A percentile compares a stretch with the other conserved stretches of the same genome.
These are phyloP conservation scores for Microsporum canis DNA, from an alignment of 2,329 filamentous ascomycete genomes.

Conservation along the genomic window DNA sequence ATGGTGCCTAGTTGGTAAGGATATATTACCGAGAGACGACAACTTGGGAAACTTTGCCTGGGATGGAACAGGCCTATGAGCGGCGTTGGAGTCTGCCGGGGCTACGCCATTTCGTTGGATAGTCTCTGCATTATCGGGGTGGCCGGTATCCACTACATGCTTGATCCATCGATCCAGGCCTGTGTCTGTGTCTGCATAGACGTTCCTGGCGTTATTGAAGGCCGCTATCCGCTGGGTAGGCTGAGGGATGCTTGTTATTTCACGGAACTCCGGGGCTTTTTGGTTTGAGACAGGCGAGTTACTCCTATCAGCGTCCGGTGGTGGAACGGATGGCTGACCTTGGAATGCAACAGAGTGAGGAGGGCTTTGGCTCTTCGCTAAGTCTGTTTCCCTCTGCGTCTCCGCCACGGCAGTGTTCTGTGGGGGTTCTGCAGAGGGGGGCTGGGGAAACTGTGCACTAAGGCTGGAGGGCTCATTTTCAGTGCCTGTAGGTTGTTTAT, in stretches of 20 bases:
- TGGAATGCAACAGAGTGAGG: not conserved
- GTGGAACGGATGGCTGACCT: not conserved
- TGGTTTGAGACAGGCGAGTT: not conserved
- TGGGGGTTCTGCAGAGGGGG: not conserved
- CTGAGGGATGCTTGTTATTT: conserved; percentile 61
- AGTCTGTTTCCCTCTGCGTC: not conserved
- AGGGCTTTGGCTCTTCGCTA: not conserved
- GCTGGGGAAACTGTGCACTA: not conserved
- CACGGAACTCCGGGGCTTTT: conserved; percentile 47
- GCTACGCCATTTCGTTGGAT: conserved; percentile 27
- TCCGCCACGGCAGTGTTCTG: not conserved
- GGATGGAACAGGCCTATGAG: conserved; percentile 22
- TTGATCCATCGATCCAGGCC: conserved; percentile 56
- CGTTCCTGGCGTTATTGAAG: conserved; percentile 59
- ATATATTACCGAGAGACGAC: conserved; percentile 24
- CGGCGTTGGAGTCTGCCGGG: conserved; percentile 17
- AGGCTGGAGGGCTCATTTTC: not conserved
- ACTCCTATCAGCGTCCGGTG: not conserved
- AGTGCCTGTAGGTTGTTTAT: not conserved
- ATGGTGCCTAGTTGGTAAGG: conserved; percentile 18
- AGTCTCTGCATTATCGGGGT: conserved; percentile 44
- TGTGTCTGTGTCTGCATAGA: conserved; percentile 61
- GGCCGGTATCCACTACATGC: conserved; percentile 34
- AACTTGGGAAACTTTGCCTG: conserved; percentile 34
- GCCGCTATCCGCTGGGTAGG: conserved; percentile 58